A percentile compares a stretch with the other conserved stretches of the same genome.
Conservation (phyloP, 768 basidiomycete species). For the Kwoniella sp. region DNA sequence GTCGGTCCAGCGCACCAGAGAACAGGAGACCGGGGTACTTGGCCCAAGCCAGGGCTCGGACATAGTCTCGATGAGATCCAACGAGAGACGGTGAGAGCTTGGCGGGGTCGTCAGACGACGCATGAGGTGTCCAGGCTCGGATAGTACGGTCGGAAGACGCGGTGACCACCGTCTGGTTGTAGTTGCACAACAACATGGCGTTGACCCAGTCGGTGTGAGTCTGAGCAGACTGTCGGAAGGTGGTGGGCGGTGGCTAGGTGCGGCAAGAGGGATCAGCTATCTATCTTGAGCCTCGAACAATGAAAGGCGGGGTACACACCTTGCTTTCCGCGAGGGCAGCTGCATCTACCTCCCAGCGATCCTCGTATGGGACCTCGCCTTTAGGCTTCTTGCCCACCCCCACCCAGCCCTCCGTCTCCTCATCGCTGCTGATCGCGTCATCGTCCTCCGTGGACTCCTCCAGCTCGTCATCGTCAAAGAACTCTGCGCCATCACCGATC, state of each 20-base stretch:
- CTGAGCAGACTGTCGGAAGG: slow-evolving; percentile 82
- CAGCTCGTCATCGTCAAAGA: slow-evolving; percentile 66
- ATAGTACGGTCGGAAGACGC: slow-evolving; percentile 94
- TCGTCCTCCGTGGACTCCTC: slow-evolving; percentile 61
- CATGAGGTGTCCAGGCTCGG: slow-evolving; percentile 88
- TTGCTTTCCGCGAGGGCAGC: slow-evolving; percentile 52
- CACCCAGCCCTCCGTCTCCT: slow-evolving; percentile 33
- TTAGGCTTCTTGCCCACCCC: slow-evolving; percentile 45
- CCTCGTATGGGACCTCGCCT: slow-evolving; percentile 62
- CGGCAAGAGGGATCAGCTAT: slow-evolving; percentile 37
- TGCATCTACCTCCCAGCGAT: slow-evolving; percentile 73
- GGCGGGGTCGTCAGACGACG: slow-evolving; percentile 52
- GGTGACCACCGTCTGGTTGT: slow-evolving; percentile 87
- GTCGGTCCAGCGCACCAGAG: slow-evolving; percentile 83
- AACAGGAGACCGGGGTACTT: slow-evolving; percentile 41
- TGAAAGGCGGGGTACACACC: slow-evolving; percentile 51
- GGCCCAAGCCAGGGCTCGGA: slow-evolving; percentile 40
- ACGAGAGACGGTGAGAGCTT: slow-evolving; percentile 56
- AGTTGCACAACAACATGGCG: slow-evolving; percentile 84
- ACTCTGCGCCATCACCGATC: slow-evolving; percentile 82
- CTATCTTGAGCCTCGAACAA: too few species aligned
- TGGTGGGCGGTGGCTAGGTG: slow-evolving; percentile 51
- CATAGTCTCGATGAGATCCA: slow-evolving; percentile 49
- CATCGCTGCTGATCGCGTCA: slow-evolving; percentile 51
- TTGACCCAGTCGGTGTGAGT: slow-evolving; percentile 95